Evolutionary conservation across 2,329 filamentous ascomycete genomes (phyloP).

Genomic region (Aspergillus fischeri): DNA sequence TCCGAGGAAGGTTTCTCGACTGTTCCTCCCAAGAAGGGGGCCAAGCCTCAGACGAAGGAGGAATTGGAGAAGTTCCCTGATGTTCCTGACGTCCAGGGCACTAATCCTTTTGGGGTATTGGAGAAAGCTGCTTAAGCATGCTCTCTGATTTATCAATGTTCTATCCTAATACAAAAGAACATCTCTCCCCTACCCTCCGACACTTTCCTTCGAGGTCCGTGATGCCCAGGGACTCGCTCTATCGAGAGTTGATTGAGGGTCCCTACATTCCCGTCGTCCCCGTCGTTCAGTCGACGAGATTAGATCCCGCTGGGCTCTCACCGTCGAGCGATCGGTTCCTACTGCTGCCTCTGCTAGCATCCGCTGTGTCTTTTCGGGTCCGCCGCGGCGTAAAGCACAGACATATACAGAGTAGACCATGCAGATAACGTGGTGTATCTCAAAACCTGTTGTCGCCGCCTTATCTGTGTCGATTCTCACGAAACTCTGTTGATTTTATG

Average conservation of each 20-base stretch:
- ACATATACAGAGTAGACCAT: no score
- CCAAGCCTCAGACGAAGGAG: constrained; percentile 27
- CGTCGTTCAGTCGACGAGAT: background rate
- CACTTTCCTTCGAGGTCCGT: background rate
- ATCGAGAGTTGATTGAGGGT: background rate
- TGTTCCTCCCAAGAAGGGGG: constrained; percentile 29
- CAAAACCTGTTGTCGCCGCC: background rate
- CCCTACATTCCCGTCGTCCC: background rate
- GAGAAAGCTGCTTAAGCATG: constrained; percentile 7
- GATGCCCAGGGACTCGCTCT: background rate
- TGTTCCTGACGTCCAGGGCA: constrained; percentile 19
- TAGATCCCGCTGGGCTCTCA: background rate
- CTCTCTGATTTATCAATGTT: background rate
- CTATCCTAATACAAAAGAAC: background rate
- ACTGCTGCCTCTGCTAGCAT: background rate
- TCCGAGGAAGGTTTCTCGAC: constrained; percentile 28
- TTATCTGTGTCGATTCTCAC: background rate
- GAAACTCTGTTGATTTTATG: background rate
- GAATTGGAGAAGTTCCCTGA: constrained; percentile 12
- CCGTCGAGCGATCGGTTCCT: background rate
- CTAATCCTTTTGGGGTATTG: constrained; percentile 31
- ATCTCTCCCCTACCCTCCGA: background rate
- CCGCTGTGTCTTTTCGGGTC: background rate
- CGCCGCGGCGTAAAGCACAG: background rate
- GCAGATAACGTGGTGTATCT: no score